Conservation (phyloP, 352 stramenopile species). For the Pythium volutum region DNA sequence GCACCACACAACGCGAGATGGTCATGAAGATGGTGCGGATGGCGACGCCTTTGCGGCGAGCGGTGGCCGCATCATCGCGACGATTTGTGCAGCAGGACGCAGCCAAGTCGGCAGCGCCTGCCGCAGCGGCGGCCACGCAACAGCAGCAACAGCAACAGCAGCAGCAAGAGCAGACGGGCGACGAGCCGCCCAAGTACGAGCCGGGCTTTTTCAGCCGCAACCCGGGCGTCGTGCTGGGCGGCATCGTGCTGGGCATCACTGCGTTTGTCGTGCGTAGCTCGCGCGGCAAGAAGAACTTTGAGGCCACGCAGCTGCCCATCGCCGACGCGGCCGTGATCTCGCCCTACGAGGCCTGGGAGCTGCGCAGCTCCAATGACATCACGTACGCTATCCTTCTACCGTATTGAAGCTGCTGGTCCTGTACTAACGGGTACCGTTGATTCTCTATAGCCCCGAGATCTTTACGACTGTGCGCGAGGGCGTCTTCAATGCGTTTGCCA, state of each 20-base stretch:
- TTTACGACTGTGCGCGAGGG: conserved; percentile 52
- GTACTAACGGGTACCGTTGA: not conserved
- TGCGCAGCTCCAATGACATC: conserved; percentile 77
- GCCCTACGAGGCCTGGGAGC: conserved; percentile 82
- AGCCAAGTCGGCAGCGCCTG: not conserved
- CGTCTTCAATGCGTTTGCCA: conserved; percentile 52
- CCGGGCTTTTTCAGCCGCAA: conserved; percentile 86
- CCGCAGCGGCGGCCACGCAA: not conserved
- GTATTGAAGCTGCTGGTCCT: no score
- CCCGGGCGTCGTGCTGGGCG: conserved; percentile 68
- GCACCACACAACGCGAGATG: not conserved
- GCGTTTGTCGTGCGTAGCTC: conserved; percentile 75
- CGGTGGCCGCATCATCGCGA: not conserved
- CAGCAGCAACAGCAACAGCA: not conserved
- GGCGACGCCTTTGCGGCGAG: not conserved
- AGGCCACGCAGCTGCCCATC: conserved; percentile 64
- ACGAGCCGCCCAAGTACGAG: conserved; percentile 74
- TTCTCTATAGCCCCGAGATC: conserved; percentile 34
- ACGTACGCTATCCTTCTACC: conserved; percentile 36
- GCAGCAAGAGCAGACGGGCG: conserved; percentile 9
- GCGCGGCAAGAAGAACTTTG: conserved; percentile 79
- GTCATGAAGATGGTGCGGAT: not conserved
- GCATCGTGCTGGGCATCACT: conserved; percentile 61
- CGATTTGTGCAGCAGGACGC: conserved; percentile 13
- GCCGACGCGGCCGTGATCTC: conserved; percentile 73